phyloP scores from a whole-genome alignment of 1,139 yeast species.

The Geotrichum australiense region DNA sequence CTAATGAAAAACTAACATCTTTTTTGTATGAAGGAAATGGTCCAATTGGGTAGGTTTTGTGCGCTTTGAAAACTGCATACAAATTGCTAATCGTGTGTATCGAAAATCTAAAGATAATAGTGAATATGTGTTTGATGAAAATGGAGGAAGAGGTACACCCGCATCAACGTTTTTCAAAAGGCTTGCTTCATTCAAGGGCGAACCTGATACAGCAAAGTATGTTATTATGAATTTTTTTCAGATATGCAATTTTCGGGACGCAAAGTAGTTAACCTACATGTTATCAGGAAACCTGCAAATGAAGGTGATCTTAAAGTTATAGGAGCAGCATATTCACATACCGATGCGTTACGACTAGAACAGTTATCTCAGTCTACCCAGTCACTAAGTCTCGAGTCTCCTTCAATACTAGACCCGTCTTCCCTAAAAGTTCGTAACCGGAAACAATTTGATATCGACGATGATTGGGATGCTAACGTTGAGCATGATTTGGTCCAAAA shows the following conservation, averaged over 20 bases:
- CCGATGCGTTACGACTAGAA: constrained; percentile 28
- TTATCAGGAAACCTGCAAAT: constrained; percentile 9
- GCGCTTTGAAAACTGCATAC: background rate
- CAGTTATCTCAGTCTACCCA: constrained; percentile 18
- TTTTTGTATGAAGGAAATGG: constrained; percentile 41
- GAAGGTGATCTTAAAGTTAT: constrained; percentile 35
- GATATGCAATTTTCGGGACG: background rate
- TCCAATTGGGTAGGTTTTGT: constrained; percentile 44
- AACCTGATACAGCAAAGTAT: constrained; percentile 11
- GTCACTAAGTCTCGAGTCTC: constrained; percentile 12
- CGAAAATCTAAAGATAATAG: constrained; percentile 34
- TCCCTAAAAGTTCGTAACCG: constrained; percentile 8
- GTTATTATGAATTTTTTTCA: background rate
- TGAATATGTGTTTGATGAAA: constrained; percentile 61
- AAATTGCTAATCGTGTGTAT: too few relatives aligned
- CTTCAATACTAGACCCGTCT: constrained; percentile 11
- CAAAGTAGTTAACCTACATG: background rate
- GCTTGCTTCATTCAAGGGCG: constrained; percentile 33
- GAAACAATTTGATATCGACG: constrained; percentile 55
- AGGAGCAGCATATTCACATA: constrained; percentile 41
- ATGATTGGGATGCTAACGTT: constrained; percentile 87
- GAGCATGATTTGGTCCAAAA: constrained; percentile 44
- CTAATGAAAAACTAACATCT: background rate
- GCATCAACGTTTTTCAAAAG: constrained; percentile 53
- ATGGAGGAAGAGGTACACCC: constrained; percentile 61